Evolutionary conservation across 139 green algal genomes (phyloP).

Genomic region (Zygnema circumcarinatum): DNA sequence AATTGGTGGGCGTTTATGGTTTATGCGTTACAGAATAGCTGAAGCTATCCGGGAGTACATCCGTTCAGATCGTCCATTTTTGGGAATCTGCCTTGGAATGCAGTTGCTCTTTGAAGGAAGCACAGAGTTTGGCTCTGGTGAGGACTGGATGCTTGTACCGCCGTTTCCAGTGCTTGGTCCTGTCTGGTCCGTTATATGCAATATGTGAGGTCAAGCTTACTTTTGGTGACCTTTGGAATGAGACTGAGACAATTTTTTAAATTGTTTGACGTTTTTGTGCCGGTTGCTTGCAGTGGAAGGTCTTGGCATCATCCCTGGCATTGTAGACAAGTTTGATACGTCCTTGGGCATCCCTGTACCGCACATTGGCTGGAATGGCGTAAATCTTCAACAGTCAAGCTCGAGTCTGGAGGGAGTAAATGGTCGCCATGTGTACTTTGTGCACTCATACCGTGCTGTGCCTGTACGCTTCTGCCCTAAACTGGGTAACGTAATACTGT

Average conservation of each 20-base stretch:
- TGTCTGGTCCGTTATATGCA: neutral
- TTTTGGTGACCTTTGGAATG: no score
- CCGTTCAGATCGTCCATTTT: conserved; percentile 76
- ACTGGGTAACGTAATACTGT: neutral
- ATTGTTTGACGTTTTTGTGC: no score
- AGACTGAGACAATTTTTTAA: no score
- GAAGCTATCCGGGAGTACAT: conserved; percentile 58
- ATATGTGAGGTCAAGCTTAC: conserved; percentile 5
- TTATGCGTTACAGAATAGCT: conserved; percentile 8
- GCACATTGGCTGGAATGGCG: conserved; percentile 97
- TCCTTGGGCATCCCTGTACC: conserved; percentile 84
- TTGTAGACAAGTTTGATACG: conserved; percentile 78
- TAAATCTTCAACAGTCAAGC: conserved; percentile 35
- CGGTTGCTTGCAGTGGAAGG: conserved; percentile 78
- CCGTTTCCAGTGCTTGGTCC: neutral
- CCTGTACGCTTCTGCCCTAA: conserved; percentile 1
- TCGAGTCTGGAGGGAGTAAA: conserved; percentile 72
- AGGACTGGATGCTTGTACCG: conserved; percentile 5
- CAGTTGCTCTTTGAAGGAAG: conserved; percentile 97
- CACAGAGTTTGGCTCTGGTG: conserved; percentile 87
- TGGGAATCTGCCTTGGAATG: conserved; percentile 97
- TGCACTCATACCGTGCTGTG: conserved; percentile 88
- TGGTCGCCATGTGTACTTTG: conserved; percentile 92
- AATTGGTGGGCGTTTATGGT: no score
- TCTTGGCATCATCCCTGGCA: conserved; percentile 88